Percentiles rank a stretch among this genome's conserved stretches.
Evolutionary conservation across 2,329 filamentous ascomycete species (phyloP).

Genomic region (Exophiala oligosperma): DNA sequence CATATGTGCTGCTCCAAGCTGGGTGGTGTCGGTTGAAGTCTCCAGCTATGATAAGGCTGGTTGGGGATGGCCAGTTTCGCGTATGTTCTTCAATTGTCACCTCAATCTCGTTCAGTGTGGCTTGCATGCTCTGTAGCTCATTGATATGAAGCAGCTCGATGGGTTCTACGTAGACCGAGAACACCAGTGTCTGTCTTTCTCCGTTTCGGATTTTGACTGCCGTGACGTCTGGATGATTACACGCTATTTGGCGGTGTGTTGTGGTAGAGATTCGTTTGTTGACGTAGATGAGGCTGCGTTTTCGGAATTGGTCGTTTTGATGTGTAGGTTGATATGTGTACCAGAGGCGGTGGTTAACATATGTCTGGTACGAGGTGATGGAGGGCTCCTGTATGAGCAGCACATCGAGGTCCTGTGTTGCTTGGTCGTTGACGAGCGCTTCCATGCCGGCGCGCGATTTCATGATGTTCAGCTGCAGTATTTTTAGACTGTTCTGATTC

Average conservation of each 20-base stretch:
- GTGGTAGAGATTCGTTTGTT: conserved; percentile 29
- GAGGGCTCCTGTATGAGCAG: conserved; percentile 26
- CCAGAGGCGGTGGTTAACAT: conserved; percentile 32
- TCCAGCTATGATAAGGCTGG: background rate
- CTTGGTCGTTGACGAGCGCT: conserved; percentile 32
- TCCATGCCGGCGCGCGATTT: conserved; percentile 31
- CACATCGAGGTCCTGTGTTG: conserved; percentile 29
- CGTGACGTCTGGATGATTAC: conserved; percentile 29
- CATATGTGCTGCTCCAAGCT: background rate
- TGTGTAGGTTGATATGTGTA: conserved; percentile 29
- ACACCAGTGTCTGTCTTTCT: conserved; percentile 23
- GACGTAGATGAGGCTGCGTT: conserved; percentile 31
- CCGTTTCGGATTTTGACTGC: conserved; percentile 27
- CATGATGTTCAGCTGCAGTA: conserved; percentile 28
- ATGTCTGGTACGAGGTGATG: conserved; percentile 27
- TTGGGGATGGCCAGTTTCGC: conserved; percentile 21
- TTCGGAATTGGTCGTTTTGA: conserved; percentile 12
- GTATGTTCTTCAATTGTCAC: conserved; percentile 24
- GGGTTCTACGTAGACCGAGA: conserved; percentile 23
- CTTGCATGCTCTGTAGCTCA: conserved; percentile 5
- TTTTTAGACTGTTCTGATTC: conserved; percentile 10
- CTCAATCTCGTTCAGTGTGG: conserved; percentile 7
- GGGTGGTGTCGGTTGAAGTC: background rate
- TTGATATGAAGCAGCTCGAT: background rate
- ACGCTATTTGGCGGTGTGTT: conserved; percentile 29